Conservation (phyloP, 2,329 filamentous ascomycete species). For the Hypoxylon sp. region DNA sequence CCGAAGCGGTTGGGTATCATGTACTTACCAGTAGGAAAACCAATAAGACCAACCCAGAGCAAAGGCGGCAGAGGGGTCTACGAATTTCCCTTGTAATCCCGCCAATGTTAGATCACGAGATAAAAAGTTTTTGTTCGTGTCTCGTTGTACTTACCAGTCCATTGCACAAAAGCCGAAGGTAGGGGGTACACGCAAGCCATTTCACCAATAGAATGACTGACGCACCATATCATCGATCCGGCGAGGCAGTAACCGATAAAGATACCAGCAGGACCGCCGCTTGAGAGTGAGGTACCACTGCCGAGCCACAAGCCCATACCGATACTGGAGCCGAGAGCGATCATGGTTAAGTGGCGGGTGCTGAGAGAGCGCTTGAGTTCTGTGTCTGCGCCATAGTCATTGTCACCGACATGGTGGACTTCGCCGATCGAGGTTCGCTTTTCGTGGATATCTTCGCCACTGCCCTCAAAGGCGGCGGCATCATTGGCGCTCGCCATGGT, state of each 20-base stretch:
- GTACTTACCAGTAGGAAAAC: slow-evolving; percentile 53
- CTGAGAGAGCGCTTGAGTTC: slow-evolving; percentile 55
- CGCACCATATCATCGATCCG: slow-evolving; percentile 60
- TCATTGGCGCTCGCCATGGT: slow-evolving; percentile 18
- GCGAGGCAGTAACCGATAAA: slow-evolving; percentile 60
- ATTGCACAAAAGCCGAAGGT: slow-evolving; percentile 60
- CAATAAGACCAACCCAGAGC: slow-evolving; percentile 62
- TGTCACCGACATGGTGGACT: slow-evolving; percentile 11
- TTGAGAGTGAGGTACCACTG: slow-evolving; percentile 55
- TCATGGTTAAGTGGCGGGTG: slow-evolving; percentile 65
- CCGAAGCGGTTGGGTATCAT: too few relatives aligned
- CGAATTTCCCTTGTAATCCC: slow-evolving; percentile 53
- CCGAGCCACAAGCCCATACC: slow-evolving; percentile 62
- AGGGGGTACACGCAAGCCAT: slow-evolving; percentile 61
- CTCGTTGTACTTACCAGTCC: slow-evolving; percentile 49
- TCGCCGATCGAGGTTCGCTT: slow-evolving; percentile 41
- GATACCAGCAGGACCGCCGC: slow-evolving; percentile 58
- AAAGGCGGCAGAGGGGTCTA: slow-evolving; percentile 57
- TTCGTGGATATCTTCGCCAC: slow-evolving; percentile 43
- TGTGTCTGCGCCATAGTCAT: slow-evolving; percentile 44
- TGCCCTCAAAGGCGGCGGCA: slow-evolving; percentile 51
- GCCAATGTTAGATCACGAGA: slow-evolving; percentile 4
- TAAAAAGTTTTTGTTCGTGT: neutral
- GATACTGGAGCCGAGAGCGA: slow-evolving; percentile 60
- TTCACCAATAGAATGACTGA: slow-evolving; percentile 60